Evolutionary conservation across 768 basidiomycete genomes (phyloP).

Genomic region (Boletus edulis): DNA sequence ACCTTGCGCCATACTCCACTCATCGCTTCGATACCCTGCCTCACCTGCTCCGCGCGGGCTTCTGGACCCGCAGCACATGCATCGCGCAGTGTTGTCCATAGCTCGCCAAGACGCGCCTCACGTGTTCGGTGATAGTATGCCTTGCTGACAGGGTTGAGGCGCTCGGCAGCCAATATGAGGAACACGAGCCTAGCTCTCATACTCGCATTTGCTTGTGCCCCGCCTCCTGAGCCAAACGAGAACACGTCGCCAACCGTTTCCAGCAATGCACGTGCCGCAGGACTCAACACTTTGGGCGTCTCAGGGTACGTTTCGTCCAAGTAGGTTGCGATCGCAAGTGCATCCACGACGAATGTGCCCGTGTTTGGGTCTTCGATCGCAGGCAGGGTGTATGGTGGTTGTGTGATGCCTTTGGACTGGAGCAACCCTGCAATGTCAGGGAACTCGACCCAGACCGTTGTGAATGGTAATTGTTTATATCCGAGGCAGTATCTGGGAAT

Average conservation of each 20-base stretch:
- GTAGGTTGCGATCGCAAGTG: slow-evolving; percentile 46
- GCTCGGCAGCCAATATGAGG: slow-evolving; percentile 21
- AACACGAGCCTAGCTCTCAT: slow-evolving; percentile 12
- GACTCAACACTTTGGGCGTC: slow-evolving; percentile 38
- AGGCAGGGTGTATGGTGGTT: slow-evolving; percentile 41
- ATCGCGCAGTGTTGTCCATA: slow-evolving; percentile 34
- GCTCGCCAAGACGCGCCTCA: slow-evolving; percentile 30
- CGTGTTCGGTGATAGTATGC: slow-evolving; percentile 41
- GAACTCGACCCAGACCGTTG: slow-evolving; percentile 28
- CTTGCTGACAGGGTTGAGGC: slow-evolving; percentile 34
- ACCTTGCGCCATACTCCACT: slow-evolving; percentile 30
- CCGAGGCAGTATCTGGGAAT: slow-evolving; percentile 12
- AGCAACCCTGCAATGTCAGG: slow-evolving; percentile 42
- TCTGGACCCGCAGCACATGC: slow-evolving; percentile 24
- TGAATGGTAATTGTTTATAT: slow-evolving; percentile 13
- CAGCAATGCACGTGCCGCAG: slow-evolving; percentile 32
- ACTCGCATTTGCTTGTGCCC: not conserved
- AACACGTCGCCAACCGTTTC: slow-evolving; percentile 25
- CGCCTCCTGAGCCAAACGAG: slow-evolving; percentile 6
- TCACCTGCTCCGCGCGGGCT: slow-evolving; percentile 24
- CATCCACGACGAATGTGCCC: slow-evolving; percentile 38
- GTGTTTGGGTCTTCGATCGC: slow-evolving; percentile 48
- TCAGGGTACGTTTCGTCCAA: slow-evolving; percentile 49
- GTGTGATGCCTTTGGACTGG: slow-evolving; percentile 26
- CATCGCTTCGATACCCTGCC: slow-evolving; percentile 2